phyloP scores from a whole-genome alignment of 345 rosid genomes.

The Boechera retrofracta region DNA sequence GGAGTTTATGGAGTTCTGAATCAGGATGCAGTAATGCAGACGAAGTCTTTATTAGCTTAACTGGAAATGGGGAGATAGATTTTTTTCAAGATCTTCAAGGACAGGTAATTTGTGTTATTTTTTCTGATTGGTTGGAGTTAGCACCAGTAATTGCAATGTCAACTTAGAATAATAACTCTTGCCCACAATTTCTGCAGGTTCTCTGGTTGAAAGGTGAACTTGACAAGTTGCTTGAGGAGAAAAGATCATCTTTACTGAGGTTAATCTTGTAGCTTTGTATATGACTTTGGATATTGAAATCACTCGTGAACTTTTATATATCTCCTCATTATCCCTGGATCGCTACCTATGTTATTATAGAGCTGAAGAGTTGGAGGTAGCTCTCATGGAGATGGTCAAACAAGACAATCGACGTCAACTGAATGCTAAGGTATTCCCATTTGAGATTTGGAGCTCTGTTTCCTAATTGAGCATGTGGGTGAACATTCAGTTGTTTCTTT shows the following conservation, averaged over 20 bases:
- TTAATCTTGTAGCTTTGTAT: constrained; percentile 39
- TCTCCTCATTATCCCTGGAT: background rate
- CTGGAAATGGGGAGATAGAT: constrained; percentile 69
- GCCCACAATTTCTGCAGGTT: constrained; percentile 56
- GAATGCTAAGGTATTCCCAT: too few species aligned
- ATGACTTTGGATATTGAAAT: constrained; percentile 18
- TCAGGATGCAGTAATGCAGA: constrained; percentile 78
- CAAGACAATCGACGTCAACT: too few species aligned
- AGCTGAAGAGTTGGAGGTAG: too few species aligned
- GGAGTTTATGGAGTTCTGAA: constrained; percentile 67
- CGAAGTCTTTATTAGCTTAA: constrained; percentile 64
- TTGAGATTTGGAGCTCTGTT: too few species aligned
- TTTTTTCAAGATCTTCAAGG: constrained; percentile 81
- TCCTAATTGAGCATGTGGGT: too few species aligned
- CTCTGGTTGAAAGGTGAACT: constrained; percentile 84
- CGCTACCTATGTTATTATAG: too few species aligned
- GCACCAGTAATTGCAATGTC: constrained; percentile 16
- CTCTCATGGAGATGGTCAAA: too few species aligned
- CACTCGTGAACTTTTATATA: background rate
- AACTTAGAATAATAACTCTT: constrained; percentile 2
- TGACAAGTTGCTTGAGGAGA: constrained; percentile 86
- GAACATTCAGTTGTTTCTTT: background rate
- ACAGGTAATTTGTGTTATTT: constrained; percentile 61
- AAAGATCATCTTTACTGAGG: constrained; percentile 87
- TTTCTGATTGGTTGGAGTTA: constrained; percentile 26